These are phyloP conservation scores for Bisporella sp. DNA, from an alignment of 2,329 filamentous ascomycete species.

Conservation along the genomic window DNA sequence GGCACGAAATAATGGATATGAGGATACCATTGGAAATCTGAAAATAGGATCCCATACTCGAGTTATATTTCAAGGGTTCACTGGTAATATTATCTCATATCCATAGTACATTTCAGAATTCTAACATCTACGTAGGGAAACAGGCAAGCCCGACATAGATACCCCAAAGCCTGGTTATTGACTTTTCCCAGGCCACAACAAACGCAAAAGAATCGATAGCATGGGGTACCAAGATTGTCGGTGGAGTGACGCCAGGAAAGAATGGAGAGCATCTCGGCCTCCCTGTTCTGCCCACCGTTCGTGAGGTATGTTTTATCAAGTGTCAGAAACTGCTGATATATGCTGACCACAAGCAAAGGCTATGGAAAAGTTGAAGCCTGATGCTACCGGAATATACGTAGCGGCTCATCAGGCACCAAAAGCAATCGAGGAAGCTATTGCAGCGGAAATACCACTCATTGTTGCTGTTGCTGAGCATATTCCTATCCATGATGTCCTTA, in stretches of 20 bases:
- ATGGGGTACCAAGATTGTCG: conserved; percentile 76
- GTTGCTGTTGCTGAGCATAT: conserved; percentile 72
- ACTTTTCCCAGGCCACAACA: conserved; percentile 52
- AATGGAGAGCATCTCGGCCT: conserved; percentile 66
- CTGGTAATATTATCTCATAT: conserved; percentile 35
- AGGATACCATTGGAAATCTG: conserved; percentile 56
- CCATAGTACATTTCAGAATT: background rate
- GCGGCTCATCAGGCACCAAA: conserved; percentile 65
- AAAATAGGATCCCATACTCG: conserved; percentile 59
- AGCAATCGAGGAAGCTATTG: conserved; percentile 75
- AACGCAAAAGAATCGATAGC: conserved; percentile 70
- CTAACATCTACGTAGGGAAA: conserved; percentile 21
- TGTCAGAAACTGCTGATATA: conserved; percentile 6
- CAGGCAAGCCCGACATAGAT: conserved; percentile 10
- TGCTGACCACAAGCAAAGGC: conserved; percentile 38
- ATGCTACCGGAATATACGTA: conserved; percentile 75
- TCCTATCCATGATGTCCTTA: conserved; percentile 64
- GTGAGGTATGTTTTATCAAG: conserved; percentile 34
- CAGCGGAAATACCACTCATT: conserved; percentile 68
- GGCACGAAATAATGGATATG: conserved; percentile 19
- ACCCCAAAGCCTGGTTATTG: background rate
- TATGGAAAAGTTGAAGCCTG: conserved; percentile 62
- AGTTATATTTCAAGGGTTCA: conserved; percentile 67
- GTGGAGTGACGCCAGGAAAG: conserved; percentile 66
- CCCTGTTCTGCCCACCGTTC: conserved; percentile 63